phyloP scores from a whole-genome alignment of 495 filamentous ascomycete genomes.

The Terfezia boudieri region DNA sequence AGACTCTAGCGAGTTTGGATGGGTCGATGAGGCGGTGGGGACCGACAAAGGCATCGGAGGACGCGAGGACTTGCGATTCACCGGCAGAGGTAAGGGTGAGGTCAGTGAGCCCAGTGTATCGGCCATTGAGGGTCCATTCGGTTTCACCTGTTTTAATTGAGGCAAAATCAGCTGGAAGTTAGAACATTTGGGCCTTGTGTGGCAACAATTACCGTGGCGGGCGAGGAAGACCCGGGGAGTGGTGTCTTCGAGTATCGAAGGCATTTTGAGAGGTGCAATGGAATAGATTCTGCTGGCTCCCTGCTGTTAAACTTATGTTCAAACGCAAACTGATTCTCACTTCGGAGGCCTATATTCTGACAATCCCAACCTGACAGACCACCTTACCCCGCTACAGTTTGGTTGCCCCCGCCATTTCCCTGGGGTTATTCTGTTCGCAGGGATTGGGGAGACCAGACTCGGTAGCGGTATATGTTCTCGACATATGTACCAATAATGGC shows the following conservation, averaged over 20 bases:
- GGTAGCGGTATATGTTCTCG: too few species aligned
- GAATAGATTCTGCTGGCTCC: too few species aligned
- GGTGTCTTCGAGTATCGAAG: constrained; percentile 14
- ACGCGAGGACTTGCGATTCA: constrained; percentile 61
- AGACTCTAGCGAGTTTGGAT: constrained; percentile 55
- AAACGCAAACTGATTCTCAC: too few species aligned
- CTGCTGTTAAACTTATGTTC: too few species aligned
- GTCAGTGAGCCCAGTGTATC: constrained; percentile 73
- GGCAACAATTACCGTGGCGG: constrained; percentile 14
- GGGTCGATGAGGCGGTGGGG: constrained; percentile 72
- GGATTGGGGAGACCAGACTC: too few species aligned
- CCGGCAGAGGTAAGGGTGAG: constrained; percentile 66
- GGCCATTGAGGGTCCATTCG: constrained; percentile 86
- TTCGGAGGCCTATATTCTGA: too few species aligned
- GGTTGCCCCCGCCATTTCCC: too few species aligned
- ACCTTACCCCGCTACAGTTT: too few species aligned
- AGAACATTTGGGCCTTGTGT: not conserved
- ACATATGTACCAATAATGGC: too few species aligned
- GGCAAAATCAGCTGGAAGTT: not conserved
- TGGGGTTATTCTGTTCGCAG: too few species aligned
- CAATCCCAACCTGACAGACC: too few species aligned
- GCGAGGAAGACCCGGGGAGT: not conserved
- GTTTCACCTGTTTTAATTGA: constrained; percentile 37
- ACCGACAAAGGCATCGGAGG: constrained; percentile 64
- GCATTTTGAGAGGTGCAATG: too few species aligned